Evolutionary conservation across 1,139 yeast species (phyloP).

Genomic region (Debaryomyces coudertii): DNA sequence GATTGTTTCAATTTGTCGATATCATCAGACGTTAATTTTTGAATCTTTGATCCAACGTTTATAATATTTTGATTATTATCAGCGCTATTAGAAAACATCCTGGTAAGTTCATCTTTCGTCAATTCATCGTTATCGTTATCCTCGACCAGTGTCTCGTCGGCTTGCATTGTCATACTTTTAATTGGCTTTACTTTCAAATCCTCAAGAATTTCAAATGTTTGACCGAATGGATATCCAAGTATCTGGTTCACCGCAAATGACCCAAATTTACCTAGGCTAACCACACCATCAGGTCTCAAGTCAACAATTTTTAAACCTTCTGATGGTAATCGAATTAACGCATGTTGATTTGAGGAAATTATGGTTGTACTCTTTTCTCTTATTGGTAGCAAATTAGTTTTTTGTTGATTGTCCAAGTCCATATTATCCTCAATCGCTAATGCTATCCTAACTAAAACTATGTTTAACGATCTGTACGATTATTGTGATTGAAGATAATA

Average conservation of each 20-base stretch:
- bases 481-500: neutral
- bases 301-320: constrained; percentile 73
- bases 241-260: constrained; percentile 73
- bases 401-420: neutral
- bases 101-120: constrained; percentile 44
- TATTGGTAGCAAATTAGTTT: neutral
- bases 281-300: constrained; percentile 57
- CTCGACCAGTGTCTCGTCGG: constrained; percentile 29
- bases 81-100: constrained; percentile 47
- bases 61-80: constrained; percentile 71
- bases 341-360: constrained; percentile 56
- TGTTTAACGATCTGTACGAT: neutral
- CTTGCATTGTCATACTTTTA: constrained; percentile 32
- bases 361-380: constrained; percentile 22
- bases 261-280: constrained; percentile 91
- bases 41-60: constrained; percentile 76
- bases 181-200: constrained; percentile 57
- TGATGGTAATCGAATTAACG: constrained; percentile 77
- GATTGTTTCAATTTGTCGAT: constrained; percentile 77
- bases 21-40: constrained; percentile 71
- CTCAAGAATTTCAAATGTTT: constrained; percentile 80
- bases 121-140: constrained; percentile 28
- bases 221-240: constrained; percentile 83
- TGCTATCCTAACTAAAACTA: neutral
- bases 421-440: neutral